Base-by-base conservation (phyloP, 257 asterid genomes). In the Penstemon barbatus region DNA sequence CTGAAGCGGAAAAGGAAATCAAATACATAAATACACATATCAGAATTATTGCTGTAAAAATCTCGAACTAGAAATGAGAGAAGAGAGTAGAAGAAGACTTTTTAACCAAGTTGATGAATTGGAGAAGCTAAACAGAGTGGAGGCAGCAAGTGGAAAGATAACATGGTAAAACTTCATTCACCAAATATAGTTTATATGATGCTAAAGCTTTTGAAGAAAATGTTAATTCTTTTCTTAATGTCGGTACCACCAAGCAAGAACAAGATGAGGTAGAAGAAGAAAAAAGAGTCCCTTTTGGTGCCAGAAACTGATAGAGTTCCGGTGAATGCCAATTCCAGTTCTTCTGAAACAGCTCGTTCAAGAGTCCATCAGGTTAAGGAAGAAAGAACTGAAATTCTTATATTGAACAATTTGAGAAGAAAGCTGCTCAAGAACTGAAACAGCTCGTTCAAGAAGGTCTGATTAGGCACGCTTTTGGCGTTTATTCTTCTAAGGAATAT, bases 371-470 rank as follows among this genome's bases (percentile, higher is more conserved):
- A 38, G 33, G 37, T 48, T 37, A 36, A 3, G n/a, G 9, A 58
- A 12, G 25, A 33, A 6, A n/a, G 8, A 33, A 40, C 63, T 46
- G 5, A 4, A 58, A 5, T 9, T 38, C 39, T 19, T 40, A 63
- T 63, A 4, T 45, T 4, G 8, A 37, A 43, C 42, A 63, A 33
- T n/a, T 5, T 43, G 68, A 63, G 15, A 63, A 63, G 42, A 44
- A 4, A 3, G 43, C 39, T 12, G 15, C 45, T 25, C n/a, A 8
- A 25, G 19, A 63, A 51, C 68, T 63, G 43, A 46, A 63, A 38
- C 42, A 45, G 4, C 68, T 45, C 9, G 19, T 63, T 45, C 68
- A 44, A 25, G 55, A 63, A 8, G 68, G 56, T 8, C 68, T 63
- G 15, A 45, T 44, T 55, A 63, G 13, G 15, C 56, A 46, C 15